Evolutionary conservation across 2,329 filamentous ascomycete species (phyloP), one percentile per base, ranked within the genome.

Genomic region (Colletotrichum liriopes): DNA sequence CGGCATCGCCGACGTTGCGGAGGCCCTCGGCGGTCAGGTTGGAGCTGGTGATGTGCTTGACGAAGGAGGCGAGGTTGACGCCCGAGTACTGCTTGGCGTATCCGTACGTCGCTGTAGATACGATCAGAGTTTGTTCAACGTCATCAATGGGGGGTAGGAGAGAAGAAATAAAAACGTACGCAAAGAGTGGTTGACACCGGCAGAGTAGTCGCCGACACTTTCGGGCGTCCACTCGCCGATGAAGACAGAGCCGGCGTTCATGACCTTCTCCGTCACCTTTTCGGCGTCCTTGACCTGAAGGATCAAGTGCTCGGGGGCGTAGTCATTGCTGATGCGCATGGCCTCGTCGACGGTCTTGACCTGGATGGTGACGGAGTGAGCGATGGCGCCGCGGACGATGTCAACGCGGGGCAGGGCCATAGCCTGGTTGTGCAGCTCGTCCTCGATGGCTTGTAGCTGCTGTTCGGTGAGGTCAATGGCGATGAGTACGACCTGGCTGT

Each of bases 51-150:
- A 99, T 98, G 86, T 98, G 95, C 86, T 99, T 99, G 81, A 98
- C 90, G 84, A 98, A 99, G 2, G 96, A 98, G 41, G 91, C 94
- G 7, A 99, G 89, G 82, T 98, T 99, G 79, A 99, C 96, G 64
- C 96, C 96, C 7, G 95, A 98, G 86, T 99, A 99, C 83, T 99
- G 96, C 85, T 97, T 98, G 60, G 96, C 96, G 79, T 97, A 99
- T 51, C 96, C 96, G 80, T 98, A 99, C 0, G 96, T 99, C 64
- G 96, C 95, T 97, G 76, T 3, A 14, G 41, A 35, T n/a, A n/a
- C 29, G 12, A 45, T 72, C 29, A 72, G 45, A 14, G 23, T 75
- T 71, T 16, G 7, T n/a, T 20, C 11, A 35, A 39, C 9, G 23
- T 12, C 51, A 47, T 14, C 6, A 14, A 32, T 29, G 12, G 23